A percentile compares a stretch with the other conserved stretches of the same genome.
phyloP scores from a whole-genome alignment of 1,284 basidiomycete genomes.

The Marasmius tenuissimus region DNA sequence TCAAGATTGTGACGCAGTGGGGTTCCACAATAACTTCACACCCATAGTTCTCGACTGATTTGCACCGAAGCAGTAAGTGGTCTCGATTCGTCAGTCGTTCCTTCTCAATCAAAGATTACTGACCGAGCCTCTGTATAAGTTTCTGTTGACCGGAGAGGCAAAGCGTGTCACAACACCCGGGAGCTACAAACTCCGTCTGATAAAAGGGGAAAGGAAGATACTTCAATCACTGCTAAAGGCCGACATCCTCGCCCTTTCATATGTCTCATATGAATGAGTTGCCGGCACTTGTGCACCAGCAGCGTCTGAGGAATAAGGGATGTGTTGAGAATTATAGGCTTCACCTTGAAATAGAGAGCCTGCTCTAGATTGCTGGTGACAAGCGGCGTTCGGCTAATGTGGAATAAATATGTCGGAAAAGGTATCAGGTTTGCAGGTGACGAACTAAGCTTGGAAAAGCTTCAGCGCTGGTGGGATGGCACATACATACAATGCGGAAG shows the following conservation, averaged over 20 bases:
- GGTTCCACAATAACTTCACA: too few species aligned
- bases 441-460: neutral
- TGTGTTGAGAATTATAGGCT: too few species aligned
- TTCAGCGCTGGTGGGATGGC: neutral
- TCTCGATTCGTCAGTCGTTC: too few species aligned
- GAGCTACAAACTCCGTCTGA: neutral
- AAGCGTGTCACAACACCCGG: neutral
- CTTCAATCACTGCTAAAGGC: neutral
- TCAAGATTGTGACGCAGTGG: neutral
- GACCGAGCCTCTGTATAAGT: neutral
- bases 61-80: too few species aligned
- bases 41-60: too few species aligned
- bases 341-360: too few species aligned
- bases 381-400: too few species aligned
- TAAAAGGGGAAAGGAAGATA: neutral
- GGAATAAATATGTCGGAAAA: neutral
- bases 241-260: neutral
- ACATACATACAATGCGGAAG: neutral
- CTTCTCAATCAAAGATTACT: neutral
- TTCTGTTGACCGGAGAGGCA: neutral
- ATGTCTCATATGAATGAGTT: neutral
- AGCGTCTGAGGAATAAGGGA: too few species aligned
- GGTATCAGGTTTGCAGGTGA: neutral
- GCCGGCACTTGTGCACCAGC: neutral
- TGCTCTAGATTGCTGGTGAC: too few species aligned